A percentile compares a stretch with the other conserved stretches of the same genome.
Evolutionary conservation across 2,329 filamentous ascomycete genomes (phyloP).

Genomic region (Aspergillus spinulosporus): DNA sequence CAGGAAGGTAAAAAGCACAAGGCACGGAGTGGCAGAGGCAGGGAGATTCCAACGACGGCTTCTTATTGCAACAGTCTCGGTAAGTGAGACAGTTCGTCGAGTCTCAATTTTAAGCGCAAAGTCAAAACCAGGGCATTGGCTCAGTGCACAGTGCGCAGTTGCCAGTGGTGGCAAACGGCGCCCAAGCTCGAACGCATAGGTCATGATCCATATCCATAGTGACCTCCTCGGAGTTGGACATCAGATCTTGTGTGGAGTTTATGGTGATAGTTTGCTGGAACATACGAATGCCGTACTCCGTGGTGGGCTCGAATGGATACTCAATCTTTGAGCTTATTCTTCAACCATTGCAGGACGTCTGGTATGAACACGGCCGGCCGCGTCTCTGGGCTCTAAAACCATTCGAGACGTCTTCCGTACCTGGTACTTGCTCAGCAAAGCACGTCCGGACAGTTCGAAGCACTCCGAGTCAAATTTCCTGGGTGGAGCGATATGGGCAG

Average conservation of each 20-base stretch:
- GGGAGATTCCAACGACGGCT: not conserved
- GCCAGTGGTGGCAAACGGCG: not conserved
- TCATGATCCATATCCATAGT: not conserved
- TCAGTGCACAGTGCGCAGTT: slow-evolving; percentile 1
- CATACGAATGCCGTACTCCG: not conserved
- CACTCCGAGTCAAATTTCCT: slow-evolving; percentile 19
- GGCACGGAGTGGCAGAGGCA: not conserved
- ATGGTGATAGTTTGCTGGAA: not conserved
- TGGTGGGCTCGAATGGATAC: not conserved
- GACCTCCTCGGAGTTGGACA: not conserved
- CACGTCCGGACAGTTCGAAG: not conserved
- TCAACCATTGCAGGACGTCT: not conserved
- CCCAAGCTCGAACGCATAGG: slow-evolving; percentile 2
- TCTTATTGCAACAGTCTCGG: not conserved
- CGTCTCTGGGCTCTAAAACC: not conserved
- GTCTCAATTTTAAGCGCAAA: not conserved
- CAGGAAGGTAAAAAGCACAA: not conserved
- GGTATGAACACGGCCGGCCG: not conserved
- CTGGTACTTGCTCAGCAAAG: not conserved
- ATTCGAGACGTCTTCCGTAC: not conserved
- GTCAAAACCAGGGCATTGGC: slow-evolving; percentile 1
- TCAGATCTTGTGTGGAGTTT: not conserved
- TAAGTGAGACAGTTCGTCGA: slow-evolving; percentile 2
- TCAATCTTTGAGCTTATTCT: not conserved
- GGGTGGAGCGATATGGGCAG: slow-evolving; percentile 9